phyloP scores from a whole-genome alignment of 176 grass and related monocot species.

The Triticum monococcum region DNA sequence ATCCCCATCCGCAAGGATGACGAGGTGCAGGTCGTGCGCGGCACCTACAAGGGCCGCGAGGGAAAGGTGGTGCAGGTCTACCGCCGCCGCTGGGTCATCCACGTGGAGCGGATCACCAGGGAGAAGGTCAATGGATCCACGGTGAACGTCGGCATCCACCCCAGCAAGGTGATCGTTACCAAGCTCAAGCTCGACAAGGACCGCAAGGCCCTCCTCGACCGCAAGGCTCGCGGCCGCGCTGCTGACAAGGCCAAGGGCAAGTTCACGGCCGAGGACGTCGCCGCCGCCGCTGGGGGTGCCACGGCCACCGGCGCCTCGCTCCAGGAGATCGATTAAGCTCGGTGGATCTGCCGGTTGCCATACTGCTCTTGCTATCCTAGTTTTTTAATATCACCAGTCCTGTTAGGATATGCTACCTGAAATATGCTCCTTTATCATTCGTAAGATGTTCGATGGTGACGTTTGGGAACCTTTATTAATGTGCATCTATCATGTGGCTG shows the following conservation, averaged over 20 bases:
- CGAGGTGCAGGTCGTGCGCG: slow-evolving; percentile 92
- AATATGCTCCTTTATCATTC: slow-evolving; percentile 32
- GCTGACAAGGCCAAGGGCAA: slow-evolving; percentile 98
- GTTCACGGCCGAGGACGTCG: slow-evolving; percentile 88
- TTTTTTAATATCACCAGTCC: neutral
- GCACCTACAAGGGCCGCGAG: slow-evolving; percentile 92
- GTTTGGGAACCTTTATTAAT: slow-evolving; percentile 35
- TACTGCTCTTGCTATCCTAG: slow-evolving; percentile 17
- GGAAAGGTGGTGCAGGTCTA: slow-evolving; percentile 98
- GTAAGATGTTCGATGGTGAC: slow-evolving; percentile 7
- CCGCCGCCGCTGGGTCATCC: slow-evolving; percentile 96
- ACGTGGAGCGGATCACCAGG: slow-evolving; percentile 87
- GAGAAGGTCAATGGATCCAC: slow-evolving; percentile 98
- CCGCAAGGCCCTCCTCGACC: slow-evolving; percentile 83
- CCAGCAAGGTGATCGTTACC: slow-evolving; percentile 73
- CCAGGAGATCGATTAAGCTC: slow-evolving; percentile 78
- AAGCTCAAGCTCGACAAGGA: slow-evolving; percentile 99
- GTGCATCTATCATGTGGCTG: slow-evolving; percentile 10
- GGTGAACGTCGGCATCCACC: slow-evolving; percentile 87
- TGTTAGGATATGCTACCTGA: slow-evolving; percentile 28
- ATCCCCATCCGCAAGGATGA: slow-evolving; percentile 92
- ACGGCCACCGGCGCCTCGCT: slow-evolving; percentile 60
- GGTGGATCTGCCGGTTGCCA: neutral
- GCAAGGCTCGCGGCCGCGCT: slow-evolving; percentile 80
- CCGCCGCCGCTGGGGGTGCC: slow-evolving; percentile 37